These are phyloP conservation scores for Xerophyta viscosa DNA, from an alignment of 106 monocot genomes.

Conservation along the genomic window DNA sequence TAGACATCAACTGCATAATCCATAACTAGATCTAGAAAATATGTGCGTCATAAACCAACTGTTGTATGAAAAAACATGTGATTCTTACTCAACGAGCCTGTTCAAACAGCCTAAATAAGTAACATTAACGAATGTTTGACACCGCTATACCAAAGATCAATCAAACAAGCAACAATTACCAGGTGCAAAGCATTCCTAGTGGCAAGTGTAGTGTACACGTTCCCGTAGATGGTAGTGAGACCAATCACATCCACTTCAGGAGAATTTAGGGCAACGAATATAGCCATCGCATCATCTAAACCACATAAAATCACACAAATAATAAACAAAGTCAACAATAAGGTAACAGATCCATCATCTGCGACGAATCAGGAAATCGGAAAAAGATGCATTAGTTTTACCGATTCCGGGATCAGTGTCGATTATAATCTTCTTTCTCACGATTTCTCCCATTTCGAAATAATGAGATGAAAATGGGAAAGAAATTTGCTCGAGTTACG, in stretches of 20 bases:
- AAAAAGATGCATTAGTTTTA: conserved; percentile 10
- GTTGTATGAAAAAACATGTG: too few relatives aligned
- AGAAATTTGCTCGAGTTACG: too few relatives aligned
- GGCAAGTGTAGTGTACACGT: conserved; percentile 84
- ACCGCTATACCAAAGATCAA: not conserved
- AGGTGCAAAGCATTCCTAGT: conserved; percentile 93
- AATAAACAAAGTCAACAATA: not conserved
- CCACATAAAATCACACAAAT: not conserved
- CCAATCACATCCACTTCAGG: conserved; percentile 93
- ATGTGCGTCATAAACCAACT: too few relatives aligned
- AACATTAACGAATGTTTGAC: not conserved
- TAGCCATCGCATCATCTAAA: conserved; percentile 94
- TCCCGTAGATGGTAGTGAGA: conserved; percentile 80
- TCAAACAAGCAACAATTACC: conserved; percentile 21
- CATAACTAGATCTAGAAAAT: too few relatives aligned
- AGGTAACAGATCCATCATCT: not conserved
- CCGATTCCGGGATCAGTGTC: conserved; percentile 97
- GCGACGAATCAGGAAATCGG: not conserved
- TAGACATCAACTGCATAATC: too few relatives aligned
- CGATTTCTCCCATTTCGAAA: conserved; percentile 43
- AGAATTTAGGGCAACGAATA: conserved; percentile 82
- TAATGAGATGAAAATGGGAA: not conserved
- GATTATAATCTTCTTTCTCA: conserved; percentile 89
- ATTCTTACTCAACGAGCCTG: too few relatives aligned
- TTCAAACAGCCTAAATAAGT: too few relatives aligned